These are phyloP conservation scores for Salix udensis DNA, from an alignment of 345 rosid genomes.

Conservation along the genomic window DNA sequence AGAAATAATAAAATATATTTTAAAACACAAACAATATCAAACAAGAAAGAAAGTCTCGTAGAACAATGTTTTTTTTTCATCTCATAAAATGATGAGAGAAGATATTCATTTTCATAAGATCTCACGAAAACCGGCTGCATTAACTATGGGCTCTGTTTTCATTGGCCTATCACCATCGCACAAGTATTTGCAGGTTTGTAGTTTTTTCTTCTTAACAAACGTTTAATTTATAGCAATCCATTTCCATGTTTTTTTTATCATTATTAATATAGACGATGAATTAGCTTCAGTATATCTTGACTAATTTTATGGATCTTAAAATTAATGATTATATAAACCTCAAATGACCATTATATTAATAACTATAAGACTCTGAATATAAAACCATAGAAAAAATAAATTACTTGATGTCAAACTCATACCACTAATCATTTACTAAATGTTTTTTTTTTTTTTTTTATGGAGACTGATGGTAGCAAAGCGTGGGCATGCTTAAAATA, in stretches of 20 bases:
- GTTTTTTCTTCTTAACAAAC: background rate
- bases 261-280: no score
- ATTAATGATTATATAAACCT: no score
- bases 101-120: background rate
- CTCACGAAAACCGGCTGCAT: background rate
- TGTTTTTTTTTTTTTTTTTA: background rate
- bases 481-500: background rate
- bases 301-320: no score
- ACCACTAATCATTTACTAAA: no score
- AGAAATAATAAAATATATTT: no score
- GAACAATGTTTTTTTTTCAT: background rate
- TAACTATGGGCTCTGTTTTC: background rate
- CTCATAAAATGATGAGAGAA: background rate
- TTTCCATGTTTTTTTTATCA: background rate
- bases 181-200: background rate
- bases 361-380: no score
- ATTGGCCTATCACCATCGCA: background rate
- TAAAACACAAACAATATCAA: background rate
- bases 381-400: no score
- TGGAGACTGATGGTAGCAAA: background rate
- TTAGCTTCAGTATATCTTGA: no score
- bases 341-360: rapidly evolving
- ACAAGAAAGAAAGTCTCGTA: no score
- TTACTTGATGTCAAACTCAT: no score
- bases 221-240: background rate